phyloP scores from a whole-genome alignment of 139 green algal species.

The Chlorella sp. region DNA sequence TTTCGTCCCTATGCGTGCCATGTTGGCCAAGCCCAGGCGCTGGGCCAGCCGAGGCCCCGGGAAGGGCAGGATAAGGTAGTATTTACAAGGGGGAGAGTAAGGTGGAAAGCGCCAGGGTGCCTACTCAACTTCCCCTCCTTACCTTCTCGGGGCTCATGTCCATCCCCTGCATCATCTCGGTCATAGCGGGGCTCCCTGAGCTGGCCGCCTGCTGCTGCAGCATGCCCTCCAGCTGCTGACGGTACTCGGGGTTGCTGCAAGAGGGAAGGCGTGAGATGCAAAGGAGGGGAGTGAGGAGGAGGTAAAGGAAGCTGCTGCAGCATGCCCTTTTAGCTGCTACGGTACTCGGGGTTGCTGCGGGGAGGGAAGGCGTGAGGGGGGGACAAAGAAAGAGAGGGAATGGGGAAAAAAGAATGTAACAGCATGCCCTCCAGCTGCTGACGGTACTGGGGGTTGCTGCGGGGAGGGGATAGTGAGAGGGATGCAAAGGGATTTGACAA shows the following conservation, averaged over 20 bases:
- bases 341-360: slow-evolving; percentile 63
- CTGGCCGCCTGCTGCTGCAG: slow-evolving; percentile 29
- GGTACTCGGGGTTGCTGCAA: slow-evolving; percentile 69
- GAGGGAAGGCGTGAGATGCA: background rate
- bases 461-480: background rate
- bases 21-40: no score
- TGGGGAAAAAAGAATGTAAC: no score
- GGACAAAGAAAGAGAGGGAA: no score
- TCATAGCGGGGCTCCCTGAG: slow-evolving; percentile 31
- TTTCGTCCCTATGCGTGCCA: no score
- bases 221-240: slow-evolving; percentile 33
- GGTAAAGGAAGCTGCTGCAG: background rate
- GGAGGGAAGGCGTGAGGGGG: background rate
- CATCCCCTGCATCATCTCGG: slow-evolving; percentile 53
- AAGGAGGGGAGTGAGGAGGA: background rate
- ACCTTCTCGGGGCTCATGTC: slow-evolving; percentile 49
- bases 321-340: background rate
- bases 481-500: background rate
- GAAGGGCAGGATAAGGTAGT: no score
- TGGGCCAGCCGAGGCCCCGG: no score
- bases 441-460: slow-evolving; percentile 69
- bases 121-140: no score
- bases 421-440: slow-evolving; percentile 35
- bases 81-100: no score
- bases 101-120: no score